Base-by-base conservation (phyloP, 78 protist species). In the Protostelium mycophagum region DNA sequence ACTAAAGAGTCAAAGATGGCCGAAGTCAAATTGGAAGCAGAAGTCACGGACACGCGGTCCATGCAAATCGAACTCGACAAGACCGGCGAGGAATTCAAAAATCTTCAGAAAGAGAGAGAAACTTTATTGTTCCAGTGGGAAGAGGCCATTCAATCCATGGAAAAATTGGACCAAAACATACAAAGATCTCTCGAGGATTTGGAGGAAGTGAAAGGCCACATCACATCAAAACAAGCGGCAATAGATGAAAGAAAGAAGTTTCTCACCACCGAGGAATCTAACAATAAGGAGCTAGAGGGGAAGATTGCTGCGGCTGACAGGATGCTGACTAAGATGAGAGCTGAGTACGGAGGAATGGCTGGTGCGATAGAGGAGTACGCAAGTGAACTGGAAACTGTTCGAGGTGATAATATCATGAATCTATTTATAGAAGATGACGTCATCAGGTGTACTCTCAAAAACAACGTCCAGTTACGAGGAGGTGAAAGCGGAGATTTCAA, bases 1-100 rank as follows among this genome's bases (percentile, higher is more conserved):
- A 38, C 93, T 1, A 83, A 84, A 34, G 90, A 29, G 92, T 91
- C 37, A 87, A 90, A 31, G 84, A 5, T 28, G 36, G 35, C 88
- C 86, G 88, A 38, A 28, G 9, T n/a, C 89, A 0, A 16, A 31
- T 94, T 93, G 35, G 96, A 93, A 34, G 5, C 0, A 9, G 96
- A 96, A 89, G 90, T 93, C 0, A 96, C 97, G 1, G 95, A 94
- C 73, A 92, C 97, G 28, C 94, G 89, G 63, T 90, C 95, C 5
- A 85, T 88, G 1, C 96, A 93, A 34, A 93, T 96, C 38, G 96
- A 92, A 91, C 94, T 96, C 23, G 96, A 93, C 95, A 94, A 94
- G 89, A 93, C 95, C 5, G 97, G 94, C 0, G 96, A 86, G 63
- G 96, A 94, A 88, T 96, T 91, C 95, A 35, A 39, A 16, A 0